Evolutionary conservation across 2,329 filamentous ascomycete species (phyloP), one percentile per base, ranked within the genome.

Genomic region (Shiraia sp.): DNA sequence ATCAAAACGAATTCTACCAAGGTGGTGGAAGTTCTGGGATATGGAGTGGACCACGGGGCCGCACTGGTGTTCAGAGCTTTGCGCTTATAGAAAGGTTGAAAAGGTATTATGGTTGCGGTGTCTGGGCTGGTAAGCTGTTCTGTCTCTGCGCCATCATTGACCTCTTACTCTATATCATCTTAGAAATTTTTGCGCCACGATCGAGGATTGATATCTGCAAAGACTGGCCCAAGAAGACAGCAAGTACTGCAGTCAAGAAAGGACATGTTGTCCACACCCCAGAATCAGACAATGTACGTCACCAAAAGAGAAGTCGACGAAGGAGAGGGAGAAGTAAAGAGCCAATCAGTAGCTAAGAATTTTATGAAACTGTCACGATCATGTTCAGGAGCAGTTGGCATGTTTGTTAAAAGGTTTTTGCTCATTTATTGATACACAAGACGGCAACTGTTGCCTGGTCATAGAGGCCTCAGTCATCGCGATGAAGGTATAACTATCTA

Each of bases 81-180:
- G 88, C 92, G 5, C 79, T 99, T 31, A 96, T 99, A 51, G 93
- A 99, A 66, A 82, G 93, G 14, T 73, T 99, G 14, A 99, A 99
- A 72, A 78, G 93, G 45, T 99, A 99, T 70, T 99, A 96, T 63
- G 93, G 93, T 7, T 99, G 95, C 64, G 93, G 93, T 24, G 92
- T 97, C 35, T 99, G 93, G 93, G 93, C 93, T 0, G 93, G 93
- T 25, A 99, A 99, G 72, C 76, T 99, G 7, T 99, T 99, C 63
- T 96, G 93, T 61, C 76, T 99, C 1, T 96, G 92, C 52, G 91
- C 91, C 9, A 84, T 97, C 42, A 86, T 99, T 36, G 93, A 99
- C 70, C 99, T 96, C 60, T 72, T 99, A 34, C 79, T 99, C 37
- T 96, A 90, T 59, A 77, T 96, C 33, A 82, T 95, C 34, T 76